Evolutionary conservation across 345 rosid genomes (phyloP).

Genomic region (Citrus reticulata): DNA sequence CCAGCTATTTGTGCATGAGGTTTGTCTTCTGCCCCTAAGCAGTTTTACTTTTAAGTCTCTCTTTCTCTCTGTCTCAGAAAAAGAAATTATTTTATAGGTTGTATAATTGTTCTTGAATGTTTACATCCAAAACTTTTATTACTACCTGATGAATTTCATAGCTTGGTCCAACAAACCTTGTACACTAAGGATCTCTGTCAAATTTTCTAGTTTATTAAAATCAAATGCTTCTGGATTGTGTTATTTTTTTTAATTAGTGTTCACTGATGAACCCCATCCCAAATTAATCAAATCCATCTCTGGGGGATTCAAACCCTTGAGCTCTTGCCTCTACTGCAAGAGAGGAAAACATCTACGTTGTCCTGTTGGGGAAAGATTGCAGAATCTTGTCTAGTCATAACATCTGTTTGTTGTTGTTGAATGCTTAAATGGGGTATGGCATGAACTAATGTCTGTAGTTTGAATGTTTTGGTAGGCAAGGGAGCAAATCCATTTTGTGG

Average conservation of each 20-base stretch:
- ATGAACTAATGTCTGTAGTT: not conserved
- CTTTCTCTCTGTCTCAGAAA: too few relatives aligned
- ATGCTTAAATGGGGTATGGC: not conserved
- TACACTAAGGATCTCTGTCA: not conserved
- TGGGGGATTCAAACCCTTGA: too few relatives aligned
- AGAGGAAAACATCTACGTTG: not conserved
- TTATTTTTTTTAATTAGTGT: too few relatives aligned
- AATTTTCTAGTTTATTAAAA: not conserved
- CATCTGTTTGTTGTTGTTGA: not conserved
- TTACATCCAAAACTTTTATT: not conserved
- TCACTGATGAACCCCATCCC: too few relatives aligned
- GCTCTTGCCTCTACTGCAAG: too few relatives aligned
- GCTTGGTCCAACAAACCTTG: not conserved
- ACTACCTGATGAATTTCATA: not conserved
- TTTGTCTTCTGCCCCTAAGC: constrained; percentile 20
- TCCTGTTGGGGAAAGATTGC: not conserved
- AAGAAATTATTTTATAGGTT: not conserved
- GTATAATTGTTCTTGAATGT: not conserved
- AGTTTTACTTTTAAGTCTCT: not conserved
- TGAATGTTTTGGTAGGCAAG: not conserved
- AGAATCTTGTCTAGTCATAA: not conserved
- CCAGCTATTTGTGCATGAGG: constrained; percentile 72
- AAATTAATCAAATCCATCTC: too few relatives aligned
- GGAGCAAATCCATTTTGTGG: not conserved
- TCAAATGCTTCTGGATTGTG: not conserved